phyloP scores from a whole-genome alignment of 1,284 basidiomycete genomes.

The Ceratobasidium sp. region DNA sequence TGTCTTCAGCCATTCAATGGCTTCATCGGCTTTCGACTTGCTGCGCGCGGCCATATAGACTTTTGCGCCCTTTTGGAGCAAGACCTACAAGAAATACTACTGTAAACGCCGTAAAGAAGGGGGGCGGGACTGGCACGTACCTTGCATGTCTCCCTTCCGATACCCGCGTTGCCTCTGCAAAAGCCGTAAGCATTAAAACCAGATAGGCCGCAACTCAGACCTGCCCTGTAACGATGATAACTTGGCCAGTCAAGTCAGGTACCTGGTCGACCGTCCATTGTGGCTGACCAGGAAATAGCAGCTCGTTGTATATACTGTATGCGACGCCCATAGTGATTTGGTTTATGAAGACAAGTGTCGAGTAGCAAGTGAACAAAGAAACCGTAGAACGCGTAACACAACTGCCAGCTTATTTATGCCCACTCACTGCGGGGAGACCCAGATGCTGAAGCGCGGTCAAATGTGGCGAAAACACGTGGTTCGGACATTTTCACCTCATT shows the following conservation, averaged over 20 bases:
- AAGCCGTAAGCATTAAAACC: constrained; percentile 52
- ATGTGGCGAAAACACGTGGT: too few relatives aligned
- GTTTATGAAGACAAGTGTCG: too few relatives aligned
- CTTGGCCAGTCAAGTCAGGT: constrained; percentile 45
- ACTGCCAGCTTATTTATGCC: too few relatives aligned
- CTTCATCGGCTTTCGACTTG: constrained; percentile 55
- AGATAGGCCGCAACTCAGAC: background rate
- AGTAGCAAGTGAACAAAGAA: too few relatives aligned
- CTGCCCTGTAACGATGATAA: constrained; percentile 47
- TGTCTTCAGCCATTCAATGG: constrained; percentile 62
- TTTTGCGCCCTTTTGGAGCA: constrained; percentile 57
- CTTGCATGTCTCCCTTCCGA: constrained; percentile 52
- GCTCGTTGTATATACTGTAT: constrained; percentile 29
- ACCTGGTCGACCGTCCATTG: constrained; percentile 48
- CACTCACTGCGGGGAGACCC: too few relatives aligned
- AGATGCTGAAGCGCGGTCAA: too few relatives aligned
- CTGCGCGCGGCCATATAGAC: constrained; percentile 61
- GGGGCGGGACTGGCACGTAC: background rate
- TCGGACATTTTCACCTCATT: too few relatives aligned
- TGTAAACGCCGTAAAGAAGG: too few relatives aligned
- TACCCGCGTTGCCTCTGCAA: constrained; percentile 58
- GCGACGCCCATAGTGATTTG: background rate
- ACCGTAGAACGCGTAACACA: too few relatives aligned
- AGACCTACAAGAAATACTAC: constrained; percentile 45
- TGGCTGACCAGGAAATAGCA: constrained; percentile 46